Base-by-base conservation (phyloP, 78 protist species). In the Goniomonas avonlea region DNA sequence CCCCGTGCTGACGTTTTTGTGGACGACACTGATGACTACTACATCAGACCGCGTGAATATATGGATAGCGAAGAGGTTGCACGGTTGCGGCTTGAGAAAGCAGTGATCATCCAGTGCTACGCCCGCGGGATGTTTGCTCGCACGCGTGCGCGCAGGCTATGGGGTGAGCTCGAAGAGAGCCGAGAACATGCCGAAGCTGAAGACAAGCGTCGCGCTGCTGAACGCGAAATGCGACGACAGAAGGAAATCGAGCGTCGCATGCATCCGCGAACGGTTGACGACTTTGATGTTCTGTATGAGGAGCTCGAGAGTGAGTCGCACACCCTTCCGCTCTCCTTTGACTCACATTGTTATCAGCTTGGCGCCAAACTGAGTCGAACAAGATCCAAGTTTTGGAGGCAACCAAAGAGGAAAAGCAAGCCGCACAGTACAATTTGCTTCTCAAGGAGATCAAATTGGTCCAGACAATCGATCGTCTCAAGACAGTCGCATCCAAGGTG, bases 401-500 rank as follows among this genome's bases (percentile, higher is more conserved):
- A n/a, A n/a, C n/a, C n/a, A n/a, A n/a, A 31, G 85, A 25, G 32
- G 84, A 84, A 83, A 47, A 48, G 34, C 31, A 25, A 45, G 63
- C 34, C 25, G 79, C 82, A 13, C 71, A 65, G 61, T 25, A 35
- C 21, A 76, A 77, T 53, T 82, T 90, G 25, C 84, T 86, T 21
- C 73, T 38, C 45, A 75, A 82, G 56, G 90, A 90, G 83, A 73
- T 73, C 38, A 81, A 82, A 63, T 77, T 90, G 41, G 40, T 90
- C 34, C 89, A 82, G 74, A 83, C 90, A 23, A 86, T 90, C 32
- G 90, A 90, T 56, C 40, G 84, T 63, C 78, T 90, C 38, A 65
- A 74, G 66, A 69, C 18, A 25, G 87, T 86, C 15, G 41, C 8
- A 29, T 1, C 21, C 31, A 81, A n/a, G n/a, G n/a, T n/a, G n/a